Evolutionary conservation across 2,329 filamentous ascomycete species (phyloP), one percentile per base, ranked within the genome.

Genomic region (Cordyceps tenuipes): DNA sequence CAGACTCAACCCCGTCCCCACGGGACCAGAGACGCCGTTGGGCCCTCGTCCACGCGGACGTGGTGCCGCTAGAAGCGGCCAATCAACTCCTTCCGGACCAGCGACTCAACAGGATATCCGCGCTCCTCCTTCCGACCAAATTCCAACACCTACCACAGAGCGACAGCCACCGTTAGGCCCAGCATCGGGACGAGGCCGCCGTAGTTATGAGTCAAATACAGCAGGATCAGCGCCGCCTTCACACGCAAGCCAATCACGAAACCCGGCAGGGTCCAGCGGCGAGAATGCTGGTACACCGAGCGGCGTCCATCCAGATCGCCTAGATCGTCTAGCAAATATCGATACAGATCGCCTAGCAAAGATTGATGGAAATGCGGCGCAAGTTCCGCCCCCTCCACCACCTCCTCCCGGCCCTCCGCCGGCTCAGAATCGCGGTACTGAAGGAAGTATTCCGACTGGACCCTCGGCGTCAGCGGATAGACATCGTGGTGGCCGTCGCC

Each of bases 31-130:
- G 29, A 77, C 80, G 46, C 83, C 83, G 3, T 79, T 79, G n/a
- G 84, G 82, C 2, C 82, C 83, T 17, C 77, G 79, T 55, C 80
- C 76, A 64, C 79, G 77, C 66, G 81, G 76, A 61, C 75, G 73
- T 62, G 77, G 72, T 65, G 71, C 72, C 50, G 68, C 71, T 49
- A 75, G 79, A 66, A 69, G 72, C 47, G 65, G 68, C 26, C 66
- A 71, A 64, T 67, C 69, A 53, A 62, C 68, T 36, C 62, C 68
- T 62, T 75, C 74, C 47, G 72, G 71, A 9, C 68, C 73, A 5
- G 73, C 76, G 50, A 64, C 67, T 49, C 72, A 78, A 60, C 68
- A 73, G 9, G 79, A 83, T 47, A 69, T 69, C 55, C 72, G 80
- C 36, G 77, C 76, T 62, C 8, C 68, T 63, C 9, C 69, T 68